These are phyloP conservation scores for Wilcoxina mikolae DNA, from an alignment of 495 filamentous ascomycete genomes.

Conservation along the genomic window DNA sequence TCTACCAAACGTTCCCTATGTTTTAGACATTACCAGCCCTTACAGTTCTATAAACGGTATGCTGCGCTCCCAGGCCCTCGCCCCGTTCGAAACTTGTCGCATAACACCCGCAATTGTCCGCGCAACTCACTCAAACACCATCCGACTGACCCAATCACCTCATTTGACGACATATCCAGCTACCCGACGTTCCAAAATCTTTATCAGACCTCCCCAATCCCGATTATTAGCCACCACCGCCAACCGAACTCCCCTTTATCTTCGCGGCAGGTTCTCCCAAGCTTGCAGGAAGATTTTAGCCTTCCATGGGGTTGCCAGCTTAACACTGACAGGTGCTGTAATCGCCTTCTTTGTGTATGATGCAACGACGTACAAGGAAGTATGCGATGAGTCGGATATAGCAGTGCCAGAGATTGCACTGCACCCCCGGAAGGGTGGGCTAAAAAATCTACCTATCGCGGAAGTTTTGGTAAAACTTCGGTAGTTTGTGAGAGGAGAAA, in stretches of 20 bases:
- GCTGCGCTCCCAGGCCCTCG: too few species aligned
- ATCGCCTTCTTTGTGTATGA: constrained; percentile 89
- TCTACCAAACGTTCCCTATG: too few species aligned
- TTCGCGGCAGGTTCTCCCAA: neutral
- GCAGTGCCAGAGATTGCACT: constrained; percentile 70
- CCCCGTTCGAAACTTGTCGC: too few species aligned
- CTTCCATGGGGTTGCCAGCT: constrained; percentile 45
- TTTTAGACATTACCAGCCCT: too few species aligned
- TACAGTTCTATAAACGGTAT: too few species aligned
- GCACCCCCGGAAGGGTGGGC: constrained; percentile 67
- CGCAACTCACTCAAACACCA: too few species aligned
- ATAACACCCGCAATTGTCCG: too few species aligned
- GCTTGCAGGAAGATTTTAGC: constrained; percentile 37
- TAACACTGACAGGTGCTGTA: constrained; percentile 41
- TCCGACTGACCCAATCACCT: too few species aligned
- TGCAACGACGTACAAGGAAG: constrained; percentile 70
- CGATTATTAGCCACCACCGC: neutral
- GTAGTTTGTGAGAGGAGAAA: neutral
- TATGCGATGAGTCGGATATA: constrained; percentile 50
- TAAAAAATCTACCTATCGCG: constrained; percentile 89
- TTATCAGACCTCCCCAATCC: too few species aligned
- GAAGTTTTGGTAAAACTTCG: constrained; percentile 43
- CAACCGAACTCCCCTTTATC: neutral
- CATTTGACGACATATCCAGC: too few species aligned
- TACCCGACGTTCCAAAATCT: too few species aligned